Conservation (phyloP, 345 rosid genomes). For the Linum tenue region DNA sequence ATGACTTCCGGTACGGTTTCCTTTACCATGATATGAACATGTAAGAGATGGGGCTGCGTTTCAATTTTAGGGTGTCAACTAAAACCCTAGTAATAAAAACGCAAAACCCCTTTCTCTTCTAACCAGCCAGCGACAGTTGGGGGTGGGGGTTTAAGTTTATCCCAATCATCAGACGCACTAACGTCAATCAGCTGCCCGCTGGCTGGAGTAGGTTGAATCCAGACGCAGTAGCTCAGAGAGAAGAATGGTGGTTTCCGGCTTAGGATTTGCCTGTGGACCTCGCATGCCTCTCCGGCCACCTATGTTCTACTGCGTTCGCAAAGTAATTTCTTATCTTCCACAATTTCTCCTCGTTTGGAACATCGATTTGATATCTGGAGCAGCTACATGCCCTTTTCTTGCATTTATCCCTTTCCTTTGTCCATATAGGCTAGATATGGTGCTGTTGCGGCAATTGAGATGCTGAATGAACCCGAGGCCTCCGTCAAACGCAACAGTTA, state of each 20-base stretch:
- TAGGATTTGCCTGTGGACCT: constrained; percentile 37
- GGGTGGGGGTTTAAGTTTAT: background rate
- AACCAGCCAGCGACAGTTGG: background rate
- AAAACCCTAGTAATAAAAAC: background rate
- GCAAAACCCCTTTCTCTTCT: background rate
- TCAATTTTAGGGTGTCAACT: background rate
- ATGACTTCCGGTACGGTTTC: too few relatives aligned
- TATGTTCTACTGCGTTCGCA: constrained; percentile 30
- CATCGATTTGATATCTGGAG: background rate
- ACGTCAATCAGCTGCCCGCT: background rate
- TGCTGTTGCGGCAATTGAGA: constrained; percentile 6
- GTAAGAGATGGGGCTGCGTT: too few relatives aligned
- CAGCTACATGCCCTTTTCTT: background rate
- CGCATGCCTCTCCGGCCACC: constrained; percentile 34
- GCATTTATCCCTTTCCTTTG: background rate
- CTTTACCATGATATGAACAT: too few relatives aligned
- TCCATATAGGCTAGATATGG: background rate
- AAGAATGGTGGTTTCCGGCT: constrained; percentile 43
- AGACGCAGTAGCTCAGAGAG: background rate
- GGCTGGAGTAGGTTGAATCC: background rate
- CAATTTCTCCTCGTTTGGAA: background rate
- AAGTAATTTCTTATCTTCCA: constrained; percentile 21
- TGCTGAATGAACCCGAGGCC: background rate
- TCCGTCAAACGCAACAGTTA: background rate
- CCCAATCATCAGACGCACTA: background rate